Conservation (phyloP, 2,329 filamentous ascomycete genomes). For the Didymella pinodella region DNA sequence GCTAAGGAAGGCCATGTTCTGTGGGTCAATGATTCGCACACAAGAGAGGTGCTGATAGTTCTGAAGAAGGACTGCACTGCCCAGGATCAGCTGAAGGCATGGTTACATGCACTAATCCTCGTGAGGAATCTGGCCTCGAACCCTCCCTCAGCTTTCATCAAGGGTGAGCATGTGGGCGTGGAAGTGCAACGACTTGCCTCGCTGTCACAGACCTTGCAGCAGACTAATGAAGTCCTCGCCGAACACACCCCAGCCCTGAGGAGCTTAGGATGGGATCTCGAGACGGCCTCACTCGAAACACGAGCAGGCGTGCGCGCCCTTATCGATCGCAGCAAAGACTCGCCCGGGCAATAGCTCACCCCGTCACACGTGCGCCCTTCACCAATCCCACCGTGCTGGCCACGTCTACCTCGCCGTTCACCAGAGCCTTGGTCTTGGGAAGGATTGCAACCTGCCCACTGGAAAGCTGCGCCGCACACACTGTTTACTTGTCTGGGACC, state of each 20-base stretch:
- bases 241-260: constrained; percentile 54
- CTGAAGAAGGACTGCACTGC: constrained; percentile 66
- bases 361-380: not conserved
- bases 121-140: constrained; percentile 33
- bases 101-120: constrained; percentile 66
- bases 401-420: constrained; percentile 2
- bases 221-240: constrained; percentile 58
- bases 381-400: not conserved
- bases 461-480: constrained; percentile 55
- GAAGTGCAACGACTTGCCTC: not conserved
- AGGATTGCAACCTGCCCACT: constrained; percentile 46
- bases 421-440: constrained; percentile 4
- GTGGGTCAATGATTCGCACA: constrained; percentile 53
- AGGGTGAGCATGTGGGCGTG: not conserved
- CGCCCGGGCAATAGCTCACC: not conserved
- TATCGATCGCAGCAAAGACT: constrained; percentile 22
- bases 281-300: constrained; percentile 72
- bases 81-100: constrained; percentile 65
- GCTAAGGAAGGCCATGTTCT: constrained; percentile 66
- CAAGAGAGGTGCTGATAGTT: constrained; percentile 62
- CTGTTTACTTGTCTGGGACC: constrained; percentile 68
- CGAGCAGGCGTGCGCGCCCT: constrained; percentile 56
- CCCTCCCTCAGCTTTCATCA: not conserved
- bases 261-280: constrained; percentile 70
- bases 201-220: not conserved